These are phyloP conservation scores for Penstemon newberryi DNA, from an alignment of 257 asterid species.

Conservation along the genomic window DNA sequence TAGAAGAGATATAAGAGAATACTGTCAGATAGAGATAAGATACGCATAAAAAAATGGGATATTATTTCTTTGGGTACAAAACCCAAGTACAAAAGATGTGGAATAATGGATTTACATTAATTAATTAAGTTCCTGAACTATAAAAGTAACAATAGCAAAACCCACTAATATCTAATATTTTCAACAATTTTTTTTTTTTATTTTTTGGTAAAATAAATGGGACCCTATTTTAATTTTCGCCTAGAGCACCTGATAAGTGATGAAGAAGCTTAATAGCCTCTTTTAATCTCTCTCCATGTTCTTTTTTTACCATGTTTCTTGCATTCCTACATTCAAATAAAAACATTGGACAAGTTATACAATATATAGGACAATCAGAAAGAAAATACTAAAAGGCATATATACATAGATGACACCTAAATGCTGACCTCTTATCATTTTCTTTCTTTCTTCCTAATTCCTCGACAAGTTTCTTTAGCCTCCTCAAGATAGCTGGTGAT, in stretches of 20 bases:
- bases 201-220: too few relatives aligned
- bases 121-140: too few relatives aligned
- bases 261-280: constrained; percentile 58
- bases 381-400: background rate
- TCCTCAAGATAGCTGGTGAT: constrained; percentile 63
- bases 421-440: constrained; percentile 61
- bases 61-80: too few relatives aligned
- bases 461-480: constrained; percentile 68
- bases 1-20: too few relatives aligned
- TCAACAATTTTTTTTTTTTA: too few relatives aligned
- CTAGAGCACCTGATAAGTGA: constrained; percentile 35
- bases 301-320: constrained; percentile 44
- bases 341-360: background rate
- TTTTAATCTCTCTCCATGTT: constrained; percentile 58
- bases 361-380: background rate
- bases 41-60: too few relatives aligned
- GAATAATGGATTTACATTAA: too few relatives aligned
- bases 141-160: too few relatives aligned
- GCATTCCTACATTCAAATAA: constrained; percentile 42
- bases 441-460: constrained; percentile 71
- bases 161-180: too few relatives aligned
- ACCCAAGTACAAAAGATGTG: too few relatives aligned
- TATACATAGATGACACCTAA: background rate
- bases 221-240: background rate
- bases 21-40: too few relatives aligned